Conservation (phyloP, 257 asterid species). For the Solanum virginianum region DNA sequence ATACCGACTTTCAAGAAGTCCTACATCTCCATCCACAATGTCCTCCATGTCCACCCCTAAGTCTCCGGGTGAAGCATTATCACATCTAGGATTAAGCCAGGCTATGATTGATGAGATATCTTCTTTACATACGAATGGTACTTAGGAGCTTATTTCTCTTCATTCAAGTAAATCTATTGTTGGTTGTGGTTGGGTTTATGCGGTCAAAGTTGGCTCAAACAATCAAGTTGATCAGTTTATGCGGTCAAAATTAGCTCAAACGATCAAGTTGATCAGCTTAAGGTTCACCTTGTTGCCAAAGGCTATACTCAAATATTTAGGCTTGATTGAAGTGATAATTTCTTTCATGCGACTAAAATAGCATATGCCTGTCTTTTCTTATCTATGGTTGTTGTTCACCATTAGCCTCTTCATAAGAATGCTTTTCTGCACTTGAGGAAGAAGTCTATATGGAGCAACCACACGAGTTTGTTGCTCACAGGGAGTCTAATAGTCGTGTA, state of each 20-base stretch:
- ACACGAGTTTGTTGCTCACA: not conserved
- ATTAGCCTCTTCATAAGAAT: not conserved
- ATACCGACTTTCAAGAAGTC: not conserved
- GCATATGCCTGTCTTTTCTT: not conserved
- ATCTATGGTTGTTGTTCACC: not conserved
- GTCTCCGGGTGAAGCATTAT: not conserved
- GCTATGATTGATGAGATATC: not conserved
- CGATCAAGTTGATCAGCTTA: not conserved
- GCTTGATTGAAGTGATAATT: not conserved
- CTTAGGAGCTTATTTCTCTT: not conserved
- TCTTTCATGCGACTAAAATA: not conserved
- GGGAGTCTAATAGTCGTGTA: not conserved
- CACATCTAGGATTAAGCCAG: not conserved
- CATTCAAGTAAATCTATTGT: not conserved
- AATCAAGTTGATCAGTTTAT: not conserved
- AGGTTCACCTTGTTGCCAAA: not conserved
- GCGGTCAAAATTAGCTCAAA: not conserved
- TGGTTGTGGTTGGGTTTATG: too few species aligned
- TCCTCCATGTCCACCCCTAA: not conserved
- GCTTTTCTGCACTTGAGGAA: not conserved
- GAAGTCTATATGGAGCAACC: not conserved
- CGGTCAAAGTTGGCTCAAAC: not conserved
- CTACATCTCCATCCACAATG: not conserved
- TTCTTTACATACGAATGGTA: not conserved
- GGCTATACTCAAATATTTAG: not conserved